Evolutionary conservation across 164 flowering plant genomes (phyloP).

Genomic region (Aristolochia fimbriata): DNA sequence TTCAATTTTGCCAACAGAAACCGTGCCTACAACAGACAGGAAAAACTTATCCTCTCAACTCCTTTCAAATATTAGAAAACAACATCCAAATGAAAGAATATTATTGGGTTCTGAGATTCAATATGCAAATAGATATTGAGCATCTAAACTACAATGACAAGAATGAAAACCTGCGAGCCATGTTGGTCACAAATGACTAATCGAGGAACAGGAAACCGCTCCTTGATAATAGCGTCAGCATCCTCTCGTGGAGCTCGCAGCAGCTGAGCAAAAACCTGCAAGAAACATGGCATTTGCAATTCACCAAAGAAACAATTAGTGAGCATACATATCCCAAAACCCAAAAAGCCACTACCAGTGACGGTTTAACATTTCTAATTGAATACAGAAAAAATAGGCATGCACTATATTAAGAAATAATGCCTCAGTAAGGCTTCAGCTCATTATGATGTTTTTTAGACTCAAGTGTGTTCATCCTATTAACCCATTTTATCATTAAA

Average conservation of each 20-base stretch:
- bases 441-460: too few species aligned
- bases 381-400: too few species aligned
- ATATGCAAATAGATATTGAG: too few species aligned
- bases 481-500: too few species aligned
- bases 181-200: conserved; percentile 92
- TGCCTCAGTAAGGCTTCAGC: too few species aligned
- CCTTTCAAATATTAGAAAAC: background rate
- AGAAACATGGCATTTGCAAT: background rate
- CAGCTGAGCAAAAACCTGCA: conserved; percentile 79
- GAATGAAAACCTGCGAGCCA: conserved; percentile 80
- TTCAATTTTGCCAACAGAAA: conserved; percentile 87
- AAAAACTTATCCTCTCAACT: background rate
- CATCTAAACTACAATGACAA: background rate
- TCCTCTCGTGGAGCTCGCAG: conserved; percentile 75
- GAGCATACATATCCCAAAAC: too few species aligned
- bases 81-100: background rate
- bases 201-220: conserved; percentile 92
- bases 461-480: too few species aligned
- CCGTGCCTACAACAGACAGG: conserved; percentile 54
- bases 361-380: too few species aligned
- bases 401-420: too few species aligned
- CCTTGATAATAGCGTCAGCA: conserved; percentile 64
- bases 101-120: background rate
- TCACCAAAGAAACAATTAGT: background rate
- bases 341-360: too few species aligned